phyloP scores from a whole-genome alignment of 495 filamentous ascomycete species.

The Monascus purpureus region DNA sequence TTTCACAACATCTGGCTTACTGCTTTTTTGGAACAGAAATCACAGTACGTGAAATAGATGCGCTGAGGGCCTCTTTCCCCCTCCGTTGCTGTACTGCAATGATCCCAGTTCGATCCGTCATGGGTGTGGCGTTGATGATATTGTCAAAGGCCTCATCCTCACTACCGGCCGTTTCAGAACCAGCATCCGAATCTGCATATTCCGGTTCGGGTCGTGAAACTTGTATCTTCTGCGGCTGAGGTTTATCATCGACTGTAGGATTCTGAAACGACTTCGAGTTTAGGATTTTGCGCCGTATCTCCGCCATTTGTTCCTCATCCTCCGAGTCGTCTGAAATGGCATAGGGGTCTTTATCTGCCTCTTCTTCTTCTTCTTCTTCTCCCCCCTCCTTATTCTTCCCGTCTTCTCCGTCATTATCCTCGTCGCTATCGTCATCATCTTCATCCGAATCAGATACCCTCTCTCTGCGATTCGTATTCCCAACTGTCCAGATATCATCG shows the following conservation, averaged over 20 bases:
- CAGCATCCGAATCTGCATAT: constrained; percentile 12
- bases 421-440: constrained; percentile 36
- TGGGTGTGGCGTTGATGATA: constrained; percentile 77
- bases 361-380: constrained; percentile 29
- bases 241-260: constrained; percentile 36
- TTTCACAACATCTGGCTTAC: no score
- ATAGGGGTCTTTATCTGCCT: constrained; percentile 46
- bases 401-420: constrained; percentile 37
- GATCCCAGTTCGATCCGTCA: constrained; percentile 72
- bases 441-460: constrained; percentile 33
- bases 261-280: constrained; percentile 77
- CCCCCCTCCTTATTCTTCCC: constrained; percentile 30
- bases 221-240: constrained; percentile 37
- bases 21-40: constrained; percentile 47
- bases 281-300: constrained; percentile 69
- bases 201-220: constrained; percentile 26
- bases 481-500: constrained; percentile 67
- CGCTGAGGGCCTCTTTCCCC: constrained; percentile 33
- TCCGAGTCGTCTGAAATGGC: constrained; percentile 65
- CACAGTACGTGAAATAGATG: constrained; percentile 47
- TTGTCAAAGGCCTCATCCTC: constrained; percentile 69
- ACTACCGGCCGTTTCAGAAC: constrained; percentile 57
- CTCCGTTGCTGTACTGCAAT: constrained; percentile 39
- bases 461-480: constrained; percentile 63
- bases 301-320: constrained; percentile 83